These are phyloP conservation scores for Coemansia sp. DNA, from an alignment of 192 early-diverging fungal genomes.

Conservation along the genomic window DNA sequence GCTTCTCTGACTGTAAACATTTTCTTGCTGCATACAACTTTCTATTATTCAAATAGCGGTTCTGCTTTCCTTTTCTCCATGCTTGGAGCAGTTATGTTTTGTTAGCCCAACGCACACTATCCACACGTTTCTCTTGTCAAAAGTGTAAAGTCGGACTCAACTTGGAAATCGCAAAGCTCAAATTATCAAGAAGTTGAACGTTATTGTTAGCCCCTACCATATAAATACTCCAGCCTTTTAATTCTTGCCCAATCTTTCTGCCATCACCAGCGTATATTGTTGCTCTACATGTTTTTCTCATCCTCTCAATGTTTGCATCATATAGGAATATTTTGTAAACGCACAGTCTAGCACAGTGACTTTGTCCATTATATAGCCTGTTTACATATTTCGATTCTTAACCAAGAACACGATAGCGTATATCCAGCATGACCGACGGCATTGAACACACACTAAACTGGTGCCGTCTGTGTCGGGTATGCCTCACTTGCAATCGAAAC, in stretches of 20 bases:
- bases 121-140: not conserved
- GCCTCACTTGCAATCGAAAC: constrained; percentile 30
- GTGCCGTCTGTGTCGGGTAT: constrained; percentile 45
- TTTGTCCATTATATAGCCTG: no score
- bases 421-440: not conserved
- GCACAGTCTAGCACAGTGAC: no score
- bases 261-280: not conserved
- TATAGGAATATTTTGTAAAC: not conserved
- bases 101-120: not conserved
- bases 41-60: not conserved
- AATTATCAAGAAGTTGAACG: not conserved
- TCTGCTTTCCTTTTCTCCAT: not conserved
- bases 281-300: not conserved
- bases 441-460: constrained; percentile 42
- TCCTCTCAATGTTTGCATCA: not conserved
- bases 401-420: not conserved
- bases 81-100: not conserved
- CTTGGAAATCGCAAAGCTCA: not conserved
- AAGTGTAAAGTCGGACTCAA: not conserved
- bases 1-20: not conserved
- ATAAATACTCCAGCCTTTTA: not conserved
- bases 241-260: not conserved
- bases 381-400: no score
- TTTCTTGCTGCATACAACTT: not conserved
- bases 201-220: not conserved